Evolutionary conservation across 2,329 filamentous ascomycete genomes (phyloP).

Genomic region (Xylariales sp.): DNA sequence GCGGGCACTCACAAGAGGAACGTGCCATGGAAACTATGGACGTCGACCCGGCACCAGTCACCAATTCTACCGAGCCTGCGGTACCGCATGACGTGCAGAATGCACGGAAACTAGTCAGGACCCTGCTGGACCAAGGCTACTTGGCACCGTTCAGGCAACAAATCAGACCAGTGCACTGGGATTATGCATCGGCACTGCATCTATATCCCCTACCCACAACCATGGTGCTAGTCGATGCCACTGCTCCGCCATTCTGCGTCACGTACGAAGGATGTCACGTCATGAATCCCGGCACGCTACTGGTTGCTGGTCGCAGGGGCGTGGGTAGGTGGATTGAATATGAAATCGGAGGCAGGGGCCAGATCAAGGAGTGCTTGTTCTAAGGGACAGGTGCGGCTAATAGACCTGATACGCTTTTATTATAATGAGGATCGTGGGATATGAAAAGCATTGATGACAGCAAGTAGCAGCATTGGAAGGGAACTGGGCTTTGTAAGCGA

Average conservation of each 20-base stretch:
- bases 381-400: too few species aligned
- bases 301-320: conserved; percentile 64
- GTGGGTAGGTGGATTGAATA: conserved; percentile 86
- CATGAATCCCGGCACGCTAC: conserved; percentile 81
- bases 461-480: too few species aligned
- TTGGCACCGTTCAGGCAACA: conserved; percentile 82
- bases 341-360: conserved; percentile 61
- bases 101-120: conserved; percentile 80
- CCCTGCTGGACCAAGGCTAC: conserved; percentile 84
- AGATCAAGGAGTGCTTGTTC: conserved; percentile 58
- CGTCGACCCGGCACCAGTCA: conserved; percentile 29
- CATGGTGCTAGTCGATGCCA: conserved; percentile 76
- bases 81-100: conserved; percentile 49
- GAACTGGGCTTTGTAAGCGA: too few species aligned
- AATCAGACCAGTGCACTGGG: conserved; percentile 83
- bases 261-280: conserved; percentile 96
- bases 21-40: conserved; percentile 35
- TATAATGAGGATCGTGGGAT: too few species aligned
- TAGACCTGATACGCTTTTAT: too few species aligned
- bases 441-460: too few species aligned
- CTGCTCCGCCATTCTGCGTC: conserved; percentile 76
- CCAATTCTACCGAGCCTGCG: conserved; percentile 19
- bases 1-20: conserved; percentile 15
- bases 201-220: conserved; percentile 86
- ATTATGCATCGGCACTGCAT: conserved; percentile 70